Evolutionary conservation across 2,329 filamentous ascomycete genomes (phyloP).

Genomic region (Sporothrix brunneoviolacea): DNA sequence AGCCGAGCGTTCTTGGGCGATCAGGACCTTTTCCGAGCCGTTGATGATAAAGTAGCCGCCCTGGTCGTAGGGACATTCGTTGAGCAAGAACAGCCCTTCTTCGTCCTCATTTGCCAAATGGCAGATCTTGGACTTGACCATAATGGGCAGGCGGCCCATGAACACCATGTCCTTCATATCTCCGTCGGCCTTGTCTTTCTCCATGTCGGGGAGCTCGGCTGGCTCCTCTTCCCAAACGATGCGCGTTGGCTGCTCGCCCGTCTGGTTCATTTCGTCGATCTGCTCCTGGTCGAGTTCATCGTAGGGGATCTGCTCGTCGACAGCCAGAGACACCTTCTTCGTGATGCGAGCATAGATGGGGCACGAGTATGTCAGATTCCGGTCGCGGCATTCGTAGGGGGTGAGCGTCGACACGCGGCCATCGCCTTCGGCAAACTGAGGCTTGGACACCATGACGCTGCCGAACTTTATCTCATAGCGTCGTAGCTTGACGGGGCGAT

Average conservation of each 20-base stretch:
- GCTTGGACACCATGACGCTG: slow-evolving; percentile 78
- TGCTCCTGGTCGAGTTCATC: slow-evolving; percentile 64
- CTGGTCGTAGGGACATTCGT: slow-evolving; percentile 97
- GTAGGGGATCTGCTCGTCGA: slow-evolving; percentile 62
- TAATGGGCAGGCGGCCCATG: slow-evolving; percentile 92
- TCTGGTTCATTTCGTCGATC: slow-evolving; percentile 46
- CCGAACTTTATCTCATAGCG: slow-evolving; percentile 95
- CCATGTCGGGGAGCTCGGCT: slow-evolving; percentile 43
- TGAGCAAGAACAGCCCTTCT: slow-evolving; percentile 79
- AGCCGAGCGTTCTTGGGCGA: slow-evolving; percentile 93
- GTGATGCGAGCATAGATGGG: slow-evolving; percentile 85
- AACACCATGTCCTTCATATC: slow-evolving; percentile 69
- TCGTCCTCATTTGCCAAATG: slow-evolving; percentile 78
- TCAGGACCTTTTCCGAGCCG: slow-evolving; percentile 95
- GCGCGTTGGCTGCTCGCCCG: slow-evolving; percentile 51
- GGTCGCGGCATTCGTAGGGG: slow-evolving; percentile 90
- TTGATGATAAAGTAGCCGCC: slow-evolving; percentile 99
- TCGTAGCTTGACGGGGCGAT: slow-evolving; percentile 75
- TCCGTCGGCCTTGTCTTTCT: slow-evolving; percentile 46
- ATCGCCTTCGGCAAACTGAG: slow-evolving; percentile 88
- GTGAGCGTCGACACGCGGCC: slow-evolving; percentile 78
- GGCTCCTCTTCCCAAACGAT: slow-evolving; percentile 57
- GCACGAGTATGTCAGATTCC: slow-evolving; percentile 91
- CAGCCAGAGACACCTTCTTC: slow-evolving; percentile 75
- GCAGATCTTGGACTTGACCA: slow-evolving; percentile 96